Evolutionary conservation across 2,329 filamentous ascomycete genomes (phyloP).

Genomic region (Alternaria longipes): DNA sequence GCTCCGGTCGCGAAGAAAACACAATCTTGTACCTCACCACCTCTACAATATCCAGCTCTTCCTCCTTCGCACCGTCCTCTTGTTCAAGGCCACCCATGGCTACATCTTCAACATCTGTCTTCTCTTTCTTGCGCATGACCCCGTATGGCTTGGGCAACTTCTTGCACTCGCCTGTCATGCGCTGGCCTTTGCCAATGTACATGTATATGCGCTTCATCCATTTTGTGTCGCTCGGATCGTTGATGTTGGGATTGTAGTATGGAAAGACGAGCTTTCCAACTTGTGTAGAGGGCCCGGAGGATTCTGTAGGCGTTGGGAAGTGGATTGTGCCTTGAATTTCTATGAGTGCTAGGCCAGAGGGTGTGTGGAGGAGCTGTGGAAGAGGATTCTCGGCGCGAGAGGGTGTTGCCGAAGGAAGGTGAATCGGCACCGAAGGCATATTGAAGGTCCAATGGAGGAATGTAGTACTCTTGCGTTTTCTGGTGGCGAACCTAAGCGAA

Average conservation of each 20-base stretch:
- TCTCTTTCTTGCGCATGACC: slow-evolving; percentile 67
- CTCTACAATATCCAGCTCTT: slow-evolving; percentile 82
- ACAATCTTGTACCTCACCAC: slow-evolving; percentile 87
- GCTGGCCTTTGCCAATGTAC: slow-evolving; percentile 88
- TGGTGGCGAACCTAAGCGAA: not conserved
- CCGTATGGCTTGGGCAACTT: slow-evolving; percentile 82
- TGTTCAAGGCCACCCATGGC: slow-evolving; percentile 34
- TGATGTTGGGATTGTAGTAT: slow-evolving; percentile 66
- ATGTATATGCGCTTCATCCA: slow-evolving; percentile 94
- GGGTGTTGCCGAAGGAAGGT: slow-evolving; percentile 16
- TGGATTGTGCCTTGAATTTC: slow-evolving; percentile 95
- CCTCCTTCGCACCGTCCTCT: slow-evolving; percentile 29
- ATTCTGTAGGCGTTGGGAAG: slow-evolving; percentile 66
- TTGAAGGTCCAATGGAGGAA: not conserved
- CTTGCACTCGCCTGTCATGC: slow-evolving; percentile 88
- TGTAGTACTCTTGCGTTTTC: not conserved
- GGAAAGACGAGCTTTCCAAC: slow-evolving; percentile 83
- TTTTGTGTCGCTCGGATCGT: slow-evolving; percentile 64
- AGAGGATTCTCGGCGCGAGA: slow-evolving; percentile 64
- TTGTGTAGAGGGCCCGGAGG: slow-evolving; percentile 54
- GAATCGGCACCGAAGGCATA: slow-evolving; percentile 47
- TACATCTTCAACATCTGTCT: slow-evolving; percentile 35
- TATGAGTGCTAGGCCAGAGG: slow-evolving; percentile 85
- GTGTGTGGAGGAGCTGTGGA: slow-evolving; percentile 85
- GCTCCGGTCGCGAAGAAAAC: slow-evolving; percentile 86